A percentile compares a stretch with the other conserved stretches of the same genome.
phyloP scores from a whole-genome alignment of 495 filamentous ascomycete genomes.

The Friedmanniomyces simplex region DNA sequence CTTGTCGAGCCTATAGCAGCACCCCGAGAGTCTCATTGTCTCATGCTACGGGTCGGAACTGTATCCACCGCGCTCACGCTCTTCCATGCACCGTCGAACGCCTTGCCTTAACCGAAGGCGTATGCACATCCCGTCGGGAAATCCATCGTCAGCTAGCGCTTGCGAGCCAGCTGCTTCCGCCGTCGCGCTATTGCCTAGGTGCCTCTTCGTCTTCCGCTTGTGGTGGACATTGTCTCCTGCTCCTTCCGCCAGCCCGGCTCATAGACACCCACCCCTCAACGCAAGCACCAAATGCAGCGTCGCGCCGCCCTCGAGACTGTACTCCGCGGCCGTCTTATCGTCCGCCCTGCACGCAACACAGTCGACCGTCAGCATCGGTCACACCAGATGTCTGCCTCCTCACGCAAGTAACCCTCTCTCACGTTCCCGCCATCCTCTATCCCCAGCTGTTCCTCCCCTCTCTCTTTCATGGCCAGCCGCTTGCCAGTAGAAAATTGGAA shows the following conservation, averaged over 20 bases:
- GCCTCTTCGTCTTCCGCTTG: not conserved
- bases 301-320: slow-evolving; percentile 80
- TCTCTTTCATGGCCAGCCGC: not conserved
- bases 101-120: not conserved
- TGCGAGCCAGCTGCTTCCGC: no score
- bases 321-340: slow-evolving; percentile 77
- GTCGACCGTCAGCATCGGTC: not conserved
- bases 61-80: no score
- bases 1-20: no score
- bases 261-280: slow-evolving; percentile 58
- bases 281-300: slow-evolving; percentile 94
- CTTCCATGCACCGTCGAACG: no score
- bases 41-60: no score
- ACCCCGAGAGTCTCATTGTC: no score
- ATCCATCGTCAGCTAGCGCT: not conserved
- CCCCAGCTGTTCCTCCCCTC: not conserved
- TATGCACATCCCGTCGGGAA: not conserved
- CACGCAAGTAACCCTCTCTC: not conserved
- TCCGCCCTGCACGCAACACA: slow-evolving; percentile 54
- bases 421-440: not conserved
- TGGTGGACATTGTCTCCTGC: not conserved
- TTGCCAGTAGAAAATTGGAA: no score
- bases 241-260: not conserved
- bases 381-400: not conserved
- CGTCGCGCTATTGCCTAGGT: no score